phyloP scores from a whole-genome alignment of 139 green algal genomes.

The Micractinium conductrix region DNA sequence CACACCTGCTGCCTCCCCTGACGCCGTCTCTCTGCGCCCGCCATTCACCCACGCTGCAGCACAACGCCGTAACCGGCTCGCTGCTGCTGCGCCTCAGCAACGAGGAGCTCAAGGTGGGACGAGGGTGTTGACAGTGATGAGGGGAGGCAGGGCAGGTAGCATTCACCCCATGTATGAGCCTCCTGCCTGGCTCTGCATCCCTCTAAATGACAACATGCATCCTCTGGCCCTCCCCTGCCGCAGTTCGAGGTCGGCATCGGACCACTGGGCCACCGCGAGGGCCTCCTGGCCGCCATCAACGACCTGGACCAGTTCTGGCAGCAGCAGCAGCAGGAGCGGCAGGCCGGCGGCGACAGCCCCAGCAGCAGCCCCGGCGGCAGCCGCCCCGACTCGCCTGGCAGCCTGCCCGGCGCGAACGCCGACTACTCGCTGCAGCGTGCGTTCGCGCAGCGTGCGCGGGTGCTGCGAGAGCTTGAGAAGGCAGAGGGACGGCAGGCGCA shows the following conservation, averaged over 20 bases:
- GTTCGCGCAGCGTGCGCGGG: conserved; percentile 67
- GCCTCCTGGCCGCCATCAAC: conserved; percentile 53
- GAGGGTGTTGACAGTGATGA: too few relatives aligned
- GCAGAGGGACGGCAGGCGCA: conserved; percentile 56
- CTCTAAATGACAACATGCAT: neutral
- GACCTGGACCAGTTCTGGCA: conserved; percentile 22
- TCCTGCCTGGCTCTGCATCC: neutral
- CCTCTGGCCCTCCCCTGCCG: neutral
- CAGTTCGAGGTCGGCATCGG: conserved; percentile 72
- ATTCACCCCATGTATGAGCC: neutral
- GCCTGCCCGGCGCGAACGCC: neutral
- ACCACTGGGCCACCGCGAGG: conserved; percentile 65
- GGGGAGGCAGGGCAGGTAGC: neutral
- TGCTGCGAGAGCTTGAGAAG: conserved; percentile 70
- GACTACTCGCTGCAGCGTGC: conserved; percentile 35
- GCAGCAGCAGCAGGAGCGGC: neutral
- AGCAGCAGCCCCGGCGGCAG: neutral
- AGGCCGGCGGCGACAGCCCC: neutral
- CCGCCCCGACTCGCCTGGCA: neutral
- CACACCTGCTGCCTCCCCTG: too few relatives aligned
- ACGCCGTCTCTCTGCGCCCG: too few relatives aligned
- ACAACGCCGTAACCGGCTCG: conserved; percentile 66
- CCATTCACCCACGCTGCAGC: too few relatives aligned
- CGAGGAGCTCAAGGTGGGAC: conserved; percentile 58
- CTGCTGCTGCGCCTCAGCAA: conserved; percentile 67